Conservation (phyloP, 2,329 filamentous ascomycete genomes). For the Remersonia thermophila region DNA sequence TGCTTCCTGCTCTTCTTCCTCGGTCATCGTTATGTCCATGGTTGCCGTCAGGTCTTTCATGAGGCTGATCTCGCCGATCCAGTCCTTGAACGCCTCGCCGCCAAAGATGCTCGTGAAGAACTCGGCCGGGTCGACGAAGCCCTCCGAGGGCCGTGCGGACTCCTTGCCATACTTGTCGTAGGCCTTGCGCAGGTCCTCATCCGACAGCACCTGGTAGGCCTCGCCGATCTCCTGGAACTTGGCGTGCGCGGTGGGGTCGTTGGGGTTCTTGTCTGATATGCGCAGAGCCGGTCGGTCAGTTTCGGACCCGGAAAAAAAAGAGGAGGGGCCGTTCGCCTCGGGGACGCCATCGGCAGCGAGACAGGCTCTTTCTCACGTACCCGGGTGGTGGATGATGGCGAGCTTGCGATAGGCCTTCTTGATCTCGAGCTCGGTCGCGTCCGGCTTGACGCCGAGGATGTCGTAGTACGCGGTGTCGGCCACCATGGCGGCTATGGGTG, state of each 20-base stretch:
- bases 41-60: constrained; percentile 98
- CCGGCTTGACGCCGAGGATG: constrained; percentile 69
- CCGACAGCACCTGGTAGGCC: constrained; percentile 70
- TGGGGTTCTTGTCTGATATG: constrained; percentile 80
- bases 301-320: neutral
- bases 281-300: constrained; percentile 8
- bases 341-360: neutral
- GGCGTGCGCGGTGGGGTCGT: constrained; percentile 83
- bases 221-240: constrained; percentile 83
- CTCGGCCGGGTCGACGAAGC: constrained; percentile 90
- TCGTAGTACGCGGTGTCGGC: constrained; percentile 85
- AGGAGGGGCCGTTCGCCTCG: neutral
- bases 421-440: constrained; percentile 82
- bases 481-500: constrained; percentile 49
- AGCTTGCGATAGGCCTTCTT: constrained; percentile 95
- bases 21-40: constrained; percentile 92
- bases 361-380: constrained; percentile 31
- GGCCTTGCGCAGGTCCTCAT: constrained; percentile 72
- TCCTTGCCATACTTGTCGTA: constrained; percentile 99
- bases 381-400: constrained; percentile 85
- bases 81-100: constrained; percentile 87
- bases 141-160: constrained; percentile 75
- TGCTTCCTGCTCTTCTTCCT: constrained; percentile 42
- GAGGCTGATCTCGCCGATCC: constrained; percentile 94
- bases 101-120: constrained; percentile 99